phyloP scores from a whole-genome alignment of 371 early-diverging fungal species.

The Mucor mucedo region DNA sequence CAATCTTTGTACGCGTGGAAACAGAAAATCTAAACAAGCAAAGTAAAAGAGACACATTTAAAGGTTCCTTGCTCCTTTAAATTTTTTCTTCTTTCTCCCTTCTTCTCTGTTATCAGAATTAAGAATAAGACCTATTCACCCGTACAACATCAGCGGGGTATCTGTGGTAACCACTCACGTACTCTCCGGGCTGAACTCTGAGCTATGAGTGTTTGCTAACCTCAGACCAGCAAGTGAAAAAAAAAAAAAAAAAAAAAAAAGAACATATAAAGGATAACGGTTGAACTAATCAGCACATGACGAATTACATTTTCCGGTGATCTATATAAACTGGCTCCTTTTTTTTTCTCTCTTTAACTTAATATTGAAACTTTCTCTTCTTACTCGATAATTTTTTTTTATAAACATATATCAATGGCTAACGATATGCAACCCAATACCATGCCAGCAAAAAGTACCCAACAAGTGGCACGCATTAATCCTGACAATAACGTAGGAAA shows the following conservation, averaged over 20 bases:
- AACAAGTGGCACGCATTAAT: no score
- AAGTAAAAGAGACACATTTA: slow-evolving; percentile 10
- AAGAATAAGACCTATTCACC: background rate
- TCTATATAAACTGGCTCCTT: slow-evolving; percentile 16
- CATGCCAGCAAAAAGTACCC: no score
- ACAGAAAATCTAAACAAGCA: slow-evolving; percentile 18
- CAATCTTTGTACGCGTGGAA: slow-evolving; percentile 6
- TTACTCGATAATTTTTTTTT: slow-evolving; percentile 6
- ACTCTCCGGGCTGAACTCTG: slow-evolving; percentile 7
- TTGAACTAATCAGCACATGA: slow-evolving; percentile 19
- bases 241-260: slow-evolving; percentile 3
- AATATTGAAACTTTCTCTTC: background rate
- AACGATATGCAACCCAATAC: background rate
- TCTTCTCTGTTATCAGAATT: background rate
- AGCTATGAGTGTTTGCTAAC: slow-evolving; percentile 17
- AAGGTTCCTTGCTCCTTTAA: background rate
- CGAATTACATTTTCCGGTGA: slow-evolving; percentile 11
- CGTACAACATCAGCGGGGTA: slow-evolving; percentile 15
- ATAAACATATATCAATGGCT: background rate
- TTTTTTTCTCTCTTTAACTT: slow-evolving; percentile 10
- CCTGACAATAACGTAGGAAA: no score
- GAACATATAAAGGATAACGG: slow-evolving; percentile 10
- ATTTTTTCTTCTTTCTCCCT: slow-evolving; percentile 6
- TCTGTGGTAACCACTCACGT: slow-evolving; percentile 1
- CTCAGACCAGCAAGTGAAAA: slow-evolving; percentile 20